phyloP scores from a whole-genome alignment of 257 asterid species.

The Mitragyna speciosa region DNA sequence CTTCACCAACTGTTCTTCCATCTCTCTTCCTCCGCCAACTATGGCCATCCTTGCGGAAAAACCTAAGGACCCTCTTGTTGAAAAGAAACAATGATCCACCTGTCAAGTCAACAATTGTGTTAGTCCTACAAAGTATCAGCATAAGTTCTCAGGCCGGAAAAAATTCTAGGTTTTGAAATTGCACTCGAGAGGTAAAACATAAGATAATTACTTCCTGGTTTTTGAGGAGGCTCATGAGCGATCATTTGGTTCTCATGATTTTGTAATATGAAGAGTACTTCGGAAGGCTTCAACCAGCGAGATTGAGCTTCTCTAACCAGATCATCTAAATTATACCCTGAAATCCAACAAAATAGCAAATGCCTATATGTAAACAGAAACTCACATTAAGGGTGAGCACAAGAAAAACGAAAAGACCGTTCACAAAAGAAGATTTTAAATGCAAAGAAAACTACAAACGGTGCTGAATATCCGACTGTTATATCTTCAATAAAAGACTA shows the following conservation, averaged over 20 bases:
- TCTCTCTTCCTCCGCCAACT: slow-evolving; percentile 91
- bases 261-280: slow-evolving; percentile 67
- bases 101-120: slow-evolving; percentile 29
- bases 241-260: slow-evolving; percentile 74
- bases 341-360: slow-evolving; percentile 17
- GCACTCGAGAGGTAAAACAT: slow-evolving; percentile 7
- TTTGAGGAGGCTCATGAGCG: slow-evolving; percentile 65
- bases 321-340: slow-evolving; percentile 61
- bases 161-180: slow-evolving; percentile 12
- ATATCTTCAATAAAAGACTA: background rate
- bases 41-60: slow-evolving; percentile 94
- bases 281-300: slow-evolving; percentile 94
- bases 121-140: slow-evolving; percentile 13
- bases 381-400: background rate
- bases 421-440: background rate
- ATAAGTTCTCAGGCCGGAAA: slow-evolving; percentile 9
- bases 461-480: background rate
- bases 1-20: slow-evolving; percentile 90
- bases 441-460: background rate
- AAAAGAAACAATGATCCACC: slow-evolving; percentile 82
- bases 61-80: slow-evolving; percentile 77
- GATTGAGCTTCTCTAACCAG: slow-evolving; percentile 76
- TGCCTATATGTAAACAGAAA: background rate
- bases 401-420: background rate
- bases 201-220: slow-evolving; percentile 57